A percentile compares a stretch with the other conserved stretches of the same genome.
Conservation (phyloP, 1,284 basidiomycete species). For the Hemileia vastatrix region DNA sequence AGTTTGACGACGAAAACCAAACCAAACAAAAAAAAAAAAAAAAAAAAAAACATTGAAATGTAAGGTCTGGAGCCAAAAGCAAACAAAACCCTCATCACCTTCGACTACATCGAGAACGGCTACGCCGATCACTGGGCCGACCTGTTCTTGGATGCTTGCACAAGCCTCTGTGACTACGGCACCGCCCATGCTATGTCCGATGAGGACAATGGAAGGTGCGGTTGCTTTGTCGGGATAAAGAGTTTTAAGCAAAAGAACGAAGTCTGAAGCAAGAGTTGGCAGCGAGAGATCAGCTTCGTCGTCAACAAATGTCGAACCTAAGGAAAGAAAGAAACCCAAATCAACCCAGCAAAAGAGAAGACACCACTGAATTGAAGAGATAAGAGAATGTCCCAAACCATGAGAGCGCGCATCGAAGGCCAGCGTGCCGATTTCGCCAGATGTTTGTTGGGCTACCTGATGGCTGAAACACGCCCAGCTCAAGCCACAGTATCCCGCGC, state of each 20-base stretch:
- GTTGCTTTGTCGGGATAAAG: conserved; percentile 58
- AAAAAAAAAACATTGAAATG: not conserved
- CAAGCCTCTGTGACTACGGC: conserved; percentile 68
- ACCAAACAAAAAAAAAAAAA: not conserved
- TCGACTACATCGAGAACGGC: conserved; percentile 92
- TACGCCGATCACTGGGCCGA: conserved; percentile 68
- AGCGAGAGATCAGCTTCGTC: conserved; percentile 62
- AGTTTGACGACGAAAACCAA: not conserved
- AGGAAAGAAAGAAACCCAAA: not conserved
- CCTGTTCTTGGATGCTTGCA: conserved; percentile 56
- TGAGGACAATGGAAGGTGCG: conserved; percentile 58
- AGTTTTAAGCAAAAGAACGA: conserved; percentile 57
- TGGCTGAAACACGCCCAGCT: conserved; percentile 81
- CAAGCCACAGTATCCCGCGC: conserved; percentile 79
- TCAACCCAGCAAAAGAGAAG: not conserved
- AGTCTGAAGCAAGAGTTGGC: conserved; percentile 59
- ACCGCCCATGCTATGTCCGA: conserved; percentile 53
- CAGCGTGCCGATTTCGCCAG: conserved; percentile 71
- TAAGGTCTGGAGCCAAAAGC: not conserved
- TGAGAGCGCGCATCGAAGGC: conserved; percentile 78
- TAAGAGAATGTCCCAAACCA: conserved; percentile 50
- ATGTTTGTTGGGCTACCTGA: conserved; percentile 56
- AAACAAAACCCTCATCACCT: conserved; percentile 44
- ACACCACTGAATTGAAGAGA: not conserved
- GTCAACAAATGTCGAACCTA: conserved; percentile 24